These are phyloP conservation scores for Fusarium anthophilum DNA, from an alignment of 2,329 filamentous ascomycete genomes.

Conservation along the genomic window DNA sequence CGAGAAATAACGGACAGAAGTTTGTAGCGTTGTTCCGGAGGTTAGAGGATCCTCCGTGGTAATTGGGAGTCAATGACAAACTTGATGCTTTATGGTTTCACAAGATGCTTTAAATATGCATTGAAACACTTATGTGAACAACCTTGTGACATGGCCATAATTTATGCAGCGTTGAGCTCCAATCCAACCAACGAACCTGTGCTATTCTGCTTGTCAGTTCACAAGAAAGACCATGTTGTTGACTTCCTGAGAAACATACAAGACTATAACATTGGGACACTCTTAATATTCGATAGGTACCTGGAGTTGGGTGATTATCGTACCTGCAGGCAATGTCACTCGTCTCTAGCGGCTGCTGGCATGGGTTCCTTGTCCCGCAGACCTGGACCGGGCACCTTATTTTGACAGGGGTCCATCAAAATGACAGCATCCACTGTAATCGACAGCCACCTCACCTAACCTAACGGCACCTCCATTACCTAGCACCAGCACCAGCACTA, in stretches of 20 bases:
- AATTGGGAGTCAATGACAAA: constrained; percentile 29
- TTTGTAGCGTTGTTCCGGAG: constrained; percentile 90
- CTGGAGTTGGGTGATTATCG: not conserved
- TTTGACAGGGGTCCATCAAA: constrained; percentile 34
- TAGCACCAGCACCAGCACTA: constrained; percentile 7
- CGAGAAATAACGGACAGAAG: constrained; percentile 88
- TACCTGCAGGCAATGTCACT: constrained; percentile 14
- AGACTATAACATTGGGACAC: not conserved
- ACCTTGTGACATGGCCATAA: not conserved
- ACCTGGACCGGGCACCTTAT: not conserved
- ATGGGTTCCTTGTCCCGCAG: constrained; percentile 29
- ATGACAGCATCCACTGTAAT: constrained; percentile 41
- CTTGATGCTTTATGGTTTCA: not conserved
- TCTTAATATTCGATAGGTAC: not conserved
- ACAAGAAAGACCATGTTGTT: not conserved
- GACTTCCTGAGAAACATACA: too few species aligned
- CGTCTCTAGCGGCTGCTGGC: constrained; percentile 9
- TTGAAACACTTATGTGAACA: not conserved
- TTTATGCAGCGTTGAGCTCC: not conserved
- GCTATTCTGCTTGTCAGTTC: not conserved
- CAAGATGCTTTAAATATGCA: not conserved
- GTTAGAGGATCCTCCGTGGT: constrained; percentile 82
- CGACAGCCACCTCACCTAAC: constrained; percentile 30
- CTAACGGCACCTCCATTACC: constrained; percentile 20
- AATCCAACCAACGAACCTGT: too few species aligned